A percentile compares a stretch with the other conserved stretches of the same genome.
These are phyloP conservation scores for Aspergillus bombycis DNA, from an alignment of 2,329 filamentous ascomycete species.

Conservation along the genomic window DNA sequence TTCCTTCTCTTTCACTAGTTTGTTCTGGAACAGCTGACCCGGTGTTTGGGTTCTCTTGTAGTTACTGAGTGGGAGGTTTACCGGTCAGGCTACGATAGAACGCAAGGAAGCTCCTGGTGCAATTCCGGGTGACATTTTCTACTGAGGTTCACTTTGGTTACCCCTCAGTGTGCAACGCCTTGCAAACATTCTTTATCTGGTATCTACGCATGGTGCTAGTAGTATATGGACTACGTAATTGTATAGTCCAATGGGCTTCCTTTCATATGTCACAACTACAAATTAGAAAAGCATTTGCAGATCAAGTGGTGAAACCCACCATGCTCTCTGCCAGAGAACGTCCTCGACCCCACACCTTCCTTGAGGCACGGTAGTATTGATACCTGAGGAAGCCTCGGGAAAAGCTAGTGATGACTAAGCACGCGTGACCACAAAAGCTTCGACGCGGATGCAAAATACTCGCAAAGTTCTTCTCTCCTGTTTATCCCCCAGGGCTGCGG, in stretches of 20 bases:
- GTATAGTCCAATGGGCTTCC: background rate
- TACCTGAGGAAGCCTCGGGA: background rate
- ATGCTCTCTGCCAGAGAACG: background rate
- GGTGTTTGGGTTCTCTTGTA: background rate
- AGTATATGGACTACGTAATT: background rate
- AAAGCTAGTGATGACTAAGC: constrained; percentile 19
- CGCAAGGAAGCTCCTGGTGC: background rate
- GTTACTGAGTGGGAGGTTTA: background rate
- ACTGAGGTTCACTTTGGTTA: background rate
- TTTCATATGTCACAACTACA: background rate
- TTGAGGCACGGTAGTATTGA: background rate
- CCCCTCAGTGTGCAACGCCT: background rate
- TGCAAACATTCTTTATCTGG: background rate
- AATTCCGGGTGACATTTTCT: background rate
- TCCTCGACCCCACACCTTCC: background rate
- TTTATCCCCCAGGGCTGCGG: constrained; percentile 31
- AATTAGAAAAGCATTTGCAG: background rate
- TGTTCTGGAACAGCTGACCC: background rate
- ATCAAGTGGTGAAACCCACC: background rate
- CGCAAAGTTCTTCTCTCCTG: constrained; percentile 18
- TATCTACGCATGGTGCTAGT: background rate
- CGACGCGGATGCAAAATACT: constrained; percentile 6
- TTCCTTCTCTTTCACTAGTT: background rate
- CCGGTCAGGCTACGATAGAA: background rate
- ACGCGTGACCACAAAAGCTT: constrained; percentile 20